These are phyloP conservation scores for Lagerstroemia speciosa DNA, from an alignment of 345 rosid genomes.

Conservation along the genomic window DNA sequence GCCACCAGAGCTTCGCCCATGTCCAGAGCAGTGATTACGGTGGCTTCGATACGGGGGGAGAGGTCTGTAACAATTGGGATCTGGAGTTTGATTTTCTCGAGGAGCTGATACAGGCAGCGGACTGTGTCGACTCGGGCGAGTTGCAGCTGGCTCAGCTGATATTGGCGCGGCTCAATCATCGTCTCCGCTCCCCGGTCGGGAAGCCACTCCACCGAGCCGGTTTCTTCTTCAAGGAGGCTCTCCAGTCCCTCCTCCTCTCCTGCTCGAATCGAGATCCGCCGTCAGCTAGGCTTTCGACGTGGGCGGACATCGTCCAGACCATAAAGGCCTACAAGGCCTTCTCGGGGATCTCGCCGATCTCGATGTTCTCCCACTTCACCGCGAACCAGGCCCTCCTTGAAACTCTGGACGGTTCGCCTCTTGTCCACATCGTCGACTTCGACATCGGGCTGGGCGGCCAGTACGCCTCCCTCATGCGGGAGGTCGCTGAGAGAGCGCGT, in stretches of 20 bases:
- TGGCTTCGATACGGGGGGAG: background rate
- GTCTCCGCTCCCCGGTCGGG: conserved; percentile 46
- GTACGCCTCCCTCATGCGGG: conserved; percentile 86
- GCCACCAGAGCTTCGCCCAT: background rate
- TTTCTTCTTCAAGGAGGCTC: conserved; percentile 14
- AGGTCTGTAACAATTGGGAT: conserved; percentile 11
- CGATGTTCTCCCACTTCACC: conserved; percentile 85
- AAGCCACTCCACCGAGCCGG: conserved; percentile 29
- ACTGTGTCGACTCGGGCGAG: conserved; percentile 73
- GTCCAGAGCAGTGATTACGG: background rate
- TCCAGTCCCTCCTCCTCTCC: background rate
- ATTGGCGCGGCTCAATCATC: conserved; percentile 69
- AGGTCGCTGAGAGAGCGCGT: conserved; percentile 46
- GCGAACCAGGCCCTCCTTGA: conserved; percentile 83
- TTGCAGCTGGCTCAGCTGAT: conserved; percentile 65
- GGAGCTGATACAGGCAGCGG: conserved; percentile 74
- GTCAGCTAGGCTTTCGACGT: conserved; percentile 33
- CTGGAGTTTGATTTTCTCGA: conserved; percentile 51
- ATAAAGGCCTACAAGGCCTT: conserved; percentile 63
- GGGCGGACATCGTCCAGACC: conserved; percentile 67
- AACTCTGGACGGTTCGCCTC: conserved; percentile 41
- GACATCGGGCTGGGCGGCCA: conserved; percentile 93
- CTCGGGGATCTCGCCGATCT: conserved; percentile 75
- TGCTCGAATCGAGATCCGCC: conserved; percentile 26
- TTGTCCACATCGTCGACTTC: conserved; percentile 77